Evolutionary conservation across 2,329 filamentous ascomycete genomes (phyloP).

Genomic region (Microcyclospora pomicola): DNA sequence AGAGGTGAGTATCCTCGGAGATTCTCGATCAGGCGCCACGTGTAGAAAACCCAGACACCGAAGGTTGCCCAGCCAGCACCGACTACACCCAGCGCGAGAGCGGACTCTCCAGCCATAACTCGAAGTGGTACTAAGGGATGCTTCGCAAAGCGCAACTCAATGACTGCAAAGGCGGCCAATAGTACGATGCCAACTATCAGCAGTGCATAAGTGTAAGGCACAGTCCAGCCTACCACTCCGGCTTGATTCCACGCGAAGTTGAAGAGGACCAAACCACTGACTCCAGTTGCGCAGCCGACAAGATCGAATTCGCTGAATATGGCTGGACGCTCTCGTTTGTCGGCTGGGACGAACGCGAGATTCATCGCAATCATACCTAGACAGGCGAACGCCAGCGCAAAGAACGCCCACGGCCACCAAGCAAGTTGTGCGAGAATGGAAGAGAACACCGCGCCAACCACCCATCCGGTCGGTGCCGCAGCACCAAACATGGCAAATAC

Average conservation of each 20-base stretch:
- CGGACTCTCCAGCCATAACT: constrained; percentile 12
- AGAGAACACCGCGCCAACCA: constrained; percentile 19
- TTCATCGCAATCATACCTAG: constrained; percentile 6
- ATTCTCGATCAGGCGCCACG: constrained; percentile 19
- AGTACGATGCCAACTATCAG: constrained; percentile 14
- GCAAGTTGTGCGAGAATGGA: constrained; percentile 19
- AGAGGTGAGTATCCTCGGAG: constrained; percentile 20
- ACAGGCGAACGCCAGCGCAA: constrained; percentile 12
- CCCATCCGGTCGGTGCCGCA: constrained; percentile 19
- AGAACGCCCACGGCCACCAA: constrained; percentile 22
- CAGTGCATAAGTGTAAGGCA: constrained; percentile 12
- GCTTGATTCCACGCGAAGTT: constrained; percentile 20
- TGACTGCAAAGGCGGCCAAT: constrained; percentile 12
- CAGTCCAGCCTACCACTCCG: constrained; percentile 15
- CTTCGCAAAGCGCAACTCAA: constrained; percentile 11
- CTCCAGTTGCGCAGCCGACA: constrained; percentile 14
- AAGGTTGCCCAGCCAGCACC: constrained; percentile 14
- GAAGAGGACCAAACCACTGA: constrained; percentile 18
- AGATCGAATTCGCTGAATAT: constrained; percentile 11
- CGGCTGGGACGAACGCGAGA: constrained; percentile 12
- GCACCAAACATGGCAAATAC: constrained; percentile 24
- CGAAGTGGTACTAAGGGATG: constrained; percentile 12
- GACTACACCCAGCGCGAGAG: constrained; percentile 15
- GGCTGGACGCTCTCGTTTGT: constrained; percentile 2
- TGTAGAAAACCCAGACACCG: constrained; percentile 25